A percentile compares a stretch with the other conserved stretches of the same genome.
Conservation (phyloP, 2,329 filamentous ascomycete species). For the Trichoderma harzianum region DNA sequence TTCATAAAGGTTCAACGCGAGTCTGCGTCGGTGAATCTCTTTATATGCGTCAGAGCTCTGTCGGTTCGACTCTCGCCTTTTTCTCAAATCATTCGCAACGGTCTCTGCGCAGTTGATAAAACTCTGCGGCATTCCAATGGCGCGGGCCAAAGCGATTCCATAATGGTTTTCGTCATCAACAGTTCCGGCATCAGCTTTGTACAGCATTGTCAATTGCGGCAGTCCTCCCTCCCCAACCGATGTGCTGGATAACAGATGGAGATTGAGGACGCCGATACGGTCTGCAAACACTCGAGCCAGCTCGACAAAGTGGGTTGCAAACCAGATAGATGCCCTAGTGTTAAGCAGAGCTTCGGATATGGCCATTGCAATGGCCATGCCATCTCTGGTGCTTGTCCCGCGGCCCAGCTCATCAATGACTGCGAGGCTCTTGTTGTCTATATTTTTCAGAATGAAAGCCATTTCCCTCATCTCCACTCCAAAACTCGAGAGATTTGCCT, state of each 20-base stretch:
- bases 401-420: conserved; percentile 91
- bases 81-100: conserved; percentile 61
- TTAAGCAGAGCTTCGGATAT: conserved; percentile 85
- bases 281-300: conserved; percentile 72
- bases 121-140: conserved; percentile 66
- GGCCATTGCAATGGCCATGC: conserved; percentile 82
- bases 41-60: conserved; percentile 56
- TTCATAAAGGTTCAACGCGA: conserved; percentile 71
- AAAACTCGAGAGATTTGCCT: conserved; percentile 90
- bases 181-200: conserved; percentile 72
- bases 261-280: conserved; percentile 73
- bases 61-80: conserved; percentile 55
- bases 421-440: conserved; percentile 70
- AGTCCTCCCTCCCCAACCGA: conserved; percentile 45
- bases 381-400: conserved; percentile 85
- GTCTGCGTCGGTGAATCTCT: conserved; percentile 62
- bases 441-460: conserved; percentile 83
- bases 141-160: conserved; percentile 74
- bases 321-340: conserved; percentile 78
- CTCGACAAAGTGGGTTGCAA: conserved; percentile 89
- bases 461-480: conserved; percentile 94
- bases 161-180: conserved; percentile 68
- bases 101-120: conserved; percentile 66
- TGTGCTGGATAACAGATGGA: conserved; percentile 74
- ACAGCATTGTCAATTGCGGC: conserved; percentile 77